Evolutionary conservation across 331 rosid species (phyloP).

Genomic region (Telfairia occidentalis): DNA sequence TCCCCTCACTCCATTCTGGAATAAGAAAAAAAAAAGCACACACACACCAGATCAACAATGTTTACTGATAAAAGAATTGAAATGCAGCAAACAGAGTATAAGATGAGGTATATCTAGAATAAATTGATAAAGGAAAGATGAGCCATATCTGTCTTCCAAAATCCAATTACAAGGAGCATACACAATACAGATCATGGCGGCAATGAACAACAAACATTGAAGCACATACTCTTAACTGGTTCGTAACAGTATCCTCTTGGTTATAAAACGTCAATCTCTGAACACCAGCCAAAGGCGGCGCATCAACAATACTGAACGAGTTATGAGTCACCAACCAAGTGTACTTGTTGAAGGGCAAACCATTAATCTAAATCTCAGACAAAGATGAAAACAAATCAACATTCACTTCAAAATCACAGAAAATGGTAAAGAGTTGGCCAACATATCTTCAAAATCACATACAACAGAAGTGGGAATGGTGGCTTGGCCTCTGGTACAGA

Average conservation of each 20-base stretch:
- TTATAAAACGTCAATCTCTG: slow-evolving; percentile 86
- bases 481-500: slow-evolving; percentile 84
- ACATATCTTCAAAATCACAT: slow-evolving; percentile 1
- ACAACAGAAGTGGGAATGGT: slow-evolving; percentile 49
- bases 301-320: slow-evolving; percentile 84
- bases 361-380: slow-evolving; percentile 47
- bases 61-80: not conserved
- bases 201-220: not conserved
- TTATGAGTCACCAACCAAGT: slow-evolving; percentile 92
- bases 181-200: not conserved
- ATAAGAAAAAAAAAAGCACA: slow-evolving; percentile 15
- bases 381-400: not conserved
- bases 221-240: slow-evolving; percentile 64
- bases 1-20: slow-evolving; percentile 94
- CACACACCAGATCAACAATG: slow-evolving; percentile 6
- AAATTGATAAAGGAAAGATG: not conserved
- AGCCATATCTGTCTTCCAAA: not conserved
- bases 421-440: not conserved
- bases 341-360: slow-evolving; percentile 86
- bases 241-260: slow-evolving; percentile 87
- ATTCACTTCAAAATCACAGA: not conserved
- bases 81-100: not conserved
- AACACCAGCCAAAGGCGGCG: slow-evolving; percentile 67
- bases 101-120: not conserved
- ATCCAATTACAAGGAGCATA: not conserved